Conservation (phyloP, 2,329 filamentous ascomycete genomes). For the Cordyceps cateniannulata region DNA sequence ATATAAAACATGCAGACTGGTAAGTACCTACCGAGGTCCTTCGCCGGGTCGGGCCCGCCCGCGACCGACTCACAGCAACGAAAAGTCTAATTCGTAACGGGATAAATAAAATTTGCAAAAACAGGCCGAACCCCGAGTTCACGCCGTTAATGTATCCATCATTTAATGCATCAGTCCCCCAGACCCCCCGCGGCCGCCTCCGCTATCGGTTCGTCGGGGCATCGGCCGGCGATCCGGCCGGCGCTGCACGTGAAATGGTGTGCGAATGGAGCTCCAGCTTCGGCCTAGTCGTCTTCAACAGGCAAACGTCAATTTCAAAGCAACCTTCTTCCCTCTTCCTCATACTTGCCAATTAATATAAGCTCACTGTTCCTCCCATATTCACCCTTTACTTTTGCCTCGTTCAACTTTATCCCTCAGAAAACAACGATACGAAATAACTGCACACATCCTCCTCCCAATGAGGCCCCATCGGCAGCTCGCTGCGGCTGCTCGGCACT, state of each 20-base stretch:
- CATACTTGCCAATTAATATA: background rate
- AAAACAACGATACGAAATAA: no score
- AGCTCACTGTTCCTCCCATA: background rate
- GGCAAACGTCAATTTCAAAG: conserved; percentile 2
- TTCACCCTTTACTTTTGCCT: background rate
- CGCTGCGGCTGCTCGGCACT: conserved; percentile 9
- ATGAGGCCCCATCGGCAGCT: conserved; percentile 14
- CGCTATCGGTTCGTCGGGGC: conserved; percentile 12
- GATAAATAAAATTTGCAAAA: background rate
- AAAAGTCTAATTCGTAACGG: background rate
- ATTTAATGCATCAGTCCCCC: background rate
- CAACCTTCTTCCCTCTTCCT: background rate
- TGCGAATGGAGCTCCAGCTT: conserved; percentile 16
- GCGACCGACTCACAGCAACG: background rate
- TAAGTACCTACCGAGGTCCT: no score
- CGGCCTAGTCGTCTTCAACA: conserved; percentile 6
- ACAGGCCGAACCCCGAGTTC: background rate
- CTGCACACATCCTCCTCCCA: no score
- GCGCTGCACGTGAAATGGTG: conserved; percentile 22
- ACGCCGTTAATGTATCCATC: background rate
- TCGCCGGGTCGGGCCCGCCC: background rate
- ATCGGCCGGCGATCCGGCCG: conserved; percentile 9
- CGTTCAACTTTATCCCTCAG: background rate
- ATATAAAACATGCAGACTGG: no score
- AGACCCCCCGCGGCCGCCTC: background rate